Base-by-base conservation (phyloP, 2,329 filamentous ascomycete genomes). In the Neonectria punicea region DNA sequence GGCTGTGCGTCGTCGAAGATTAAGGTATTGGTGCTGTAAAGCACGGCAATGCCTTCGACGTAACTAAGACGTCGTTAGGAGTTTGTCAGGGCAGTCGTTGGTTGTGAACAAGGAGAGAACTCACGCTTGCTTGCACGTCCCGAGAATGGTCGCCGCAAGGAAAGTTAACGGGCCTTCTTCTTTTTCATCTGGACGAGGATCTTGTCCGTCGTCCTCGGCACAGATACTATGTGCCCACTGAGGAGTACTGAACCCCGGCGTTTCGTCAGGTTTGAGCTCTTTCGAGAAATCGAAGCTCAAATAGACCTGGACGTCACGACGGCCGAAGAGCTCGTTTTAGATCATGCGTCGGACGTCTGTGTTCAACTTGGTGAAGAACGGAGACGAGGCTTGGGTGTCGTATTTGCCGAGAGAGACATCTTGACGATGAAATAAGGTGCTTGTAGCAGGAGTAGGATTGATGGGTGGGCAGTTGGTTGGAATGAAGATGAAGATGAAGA, bases 61-160 rank as follows among this genome's bases (percentile, higher is more conserved):
- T 49, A 61, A 8, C 66, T 68, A 3, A 11, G 13, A 3, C 2
- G 10, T 2, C 10, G n/a, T 68, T 44, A 63, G 53, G 9, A 43
- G 36, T 4, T 4, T 20, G 4, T 7, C 4, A 50, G 13, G 46
- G 3, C 3, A 16, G 9, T 32, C 3, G 5, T 18, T 30, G n/a
- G 7, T 14, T 41, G 10, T 11, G 11, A 7, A 5, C 2, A 4
- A 8, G 22, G 6, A 13, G 22, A 18, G 7, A 16, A 57, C 57
- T 51, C 46, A 69, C 63, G 51, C 30, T 25, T 20, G 46, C 13
- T 69, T 66, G 11, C 67, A 69, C 3, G 67, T 58, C 2, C 30
- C 53, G 16, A 69, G 34, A 1, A 69, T 16, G 4, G 14, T 13
- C 5, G 34, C 34, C 30, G 8, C 30, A 30, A 10, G 7, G 30